These are phyloP conservation scores for Lumnitzera littorea DNA, from an alignment of 345 rosid species.

Conservation along the genomic window DNA sequence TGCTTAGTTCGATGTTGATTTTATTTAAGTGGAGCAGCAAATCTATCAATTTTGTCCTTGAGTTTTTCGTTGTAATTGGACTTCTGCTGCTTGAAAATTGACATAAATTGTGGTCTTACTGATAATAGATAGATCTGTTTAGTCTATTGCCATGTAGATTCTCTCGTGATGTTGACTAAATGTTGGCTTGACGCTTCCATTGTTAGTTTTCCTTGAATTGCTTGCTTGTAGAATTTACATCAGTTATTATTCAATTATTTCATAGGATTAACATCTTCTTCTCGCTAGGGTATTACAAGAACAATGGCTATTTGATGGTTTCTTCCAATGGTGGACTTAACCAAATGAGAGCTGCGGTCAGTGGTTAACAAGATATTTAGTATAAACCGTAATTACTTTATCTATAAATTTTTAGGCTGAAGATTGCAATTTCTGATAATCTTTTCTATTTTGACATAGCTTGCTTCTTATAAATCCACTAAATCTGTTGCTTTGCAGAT, in stretches of 20 bases:
- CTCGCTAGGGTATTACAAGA: slow-evolving; percentile 72
- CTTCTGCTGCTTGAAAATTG: too few relatives aligned
- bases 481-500: slow-evolving; percentile 13
- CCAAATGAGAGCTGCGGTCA: slow-evolving; percentile 27
- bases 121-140: too few relatives aligned
- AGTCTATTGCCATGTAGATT: too few relatives aligned
- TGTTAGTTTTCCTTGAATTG: too few relatives aligned
- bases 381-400: too few relatives aligned
- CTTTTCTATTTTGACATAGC: background rate
- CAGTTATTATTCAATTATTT: background rate
- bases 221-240: too few relatives aligned
- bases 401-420: too few relatives aligned
- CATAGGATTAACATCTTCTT: background rate
- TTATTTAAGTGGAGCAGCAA: background rate
- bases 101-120: too few relatives aligned
- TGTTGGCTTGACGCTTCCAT: too few relatives aligned
- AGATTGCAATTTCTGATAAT: too few relatives aligned
- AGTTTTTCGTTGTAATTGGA: background rate
- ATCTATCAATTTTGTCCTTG: background rate
- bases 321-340: slow-evolving; percentile 40
- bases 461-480: too few relatives aligned
- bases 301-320: slow-evolving; percentile 93
- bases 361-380: slow-evolving; percentile 31
- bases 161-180: too few relatives aligned
- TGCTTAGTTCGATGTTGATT: background rate